Evolutionary conservation across 1,284 basidiomycete genomes (phyloP), one percentile per base, ranked within the genome.

Genomic region (Melampsora larici-populina): DNA sequence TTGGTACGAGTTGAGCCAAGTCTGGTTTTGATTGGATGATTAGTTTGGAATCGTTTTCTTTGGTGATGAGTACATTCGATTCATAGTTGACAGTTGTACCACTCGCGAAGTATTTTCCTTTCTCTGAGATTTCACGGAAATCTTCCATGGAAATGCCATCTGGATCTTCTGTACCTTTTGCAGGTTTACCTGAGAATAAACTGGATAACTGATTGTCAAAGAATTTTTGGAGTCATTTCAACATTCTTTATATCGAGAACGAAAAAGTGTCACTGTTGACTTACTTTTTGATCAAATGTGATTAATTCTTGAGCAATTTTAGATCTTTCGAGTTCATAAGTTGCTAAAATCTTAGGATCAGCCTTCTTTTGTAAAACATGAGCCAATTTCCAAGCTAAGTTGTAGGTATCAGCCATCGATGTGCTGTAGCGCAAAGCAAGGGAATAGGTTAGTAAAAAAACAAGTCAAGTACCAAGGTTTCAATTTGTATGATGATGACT

Each of bases 331-430:
- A 71, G 65, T 68, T 79, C 76, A 70, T 78, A 79, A 40, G 92
- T 93, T 81, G 89, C 87, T 29, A 94, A 84, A 15, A 94, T 84
- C 0, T 87, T 88, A 1, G 87, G 85, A 51, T 87, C 85, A 1
- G 91, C 90, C 86, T 88, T 89, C 9, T 90, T 91, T 69, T 88
- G 88, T 24, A 92, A 84, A 26, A 92, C 91, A 71, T 91, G 88
- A 0, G 86, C 86, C 60, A 94, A 81, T 82, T 93, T 94, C 92
- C 91, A 93, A 2, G 87, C 89, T 89, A 92, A 86, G 81, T 92
- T 92, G 80, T 91, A 91, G 15, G 89, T 88, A 79, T 81, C 76
- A 79, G 43, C 82, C 82, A 77, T 80, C 36, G 63, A 75, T 70
- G 79, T 40, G 36, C 36, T 40, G 11, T 40, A 40, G 36, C 11